phyloP scores from a whole-genome alignment of 192 early-diverging fungal genomes.

The Phlyctochytrium bullatum region DNA sequence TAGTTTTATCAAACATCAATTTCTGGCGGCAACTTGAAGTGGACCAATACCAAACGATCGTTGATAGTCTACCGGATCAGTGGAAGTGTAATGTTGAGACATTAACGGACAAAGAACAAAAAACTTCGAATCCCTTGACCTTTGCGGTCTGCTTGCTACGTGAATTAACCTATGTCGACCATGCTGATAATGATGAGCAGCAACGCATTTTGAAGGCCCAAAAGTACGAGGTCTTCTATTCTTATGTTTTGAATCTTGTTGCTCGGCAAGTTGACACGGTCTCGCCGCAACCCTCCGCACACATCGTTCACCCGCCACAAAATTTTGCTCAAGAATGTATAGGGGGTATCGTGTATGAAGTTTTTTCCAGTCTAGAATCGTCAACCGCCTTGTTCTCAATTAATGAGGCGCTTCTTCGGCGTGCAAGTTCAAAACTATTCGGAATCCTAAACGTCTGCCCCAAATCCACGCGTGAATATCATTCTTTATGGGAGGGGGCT shows the following conservation, averaged over 20 bases:
- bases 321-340: no score
- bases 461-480: slow-evolving; percentile 6
- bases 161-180: no score
- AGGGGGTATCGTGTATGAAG: not conserved
- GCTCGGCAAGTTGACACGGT: not conserved
- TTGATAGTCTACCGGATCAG: not conserved
- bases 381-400: not conserved
- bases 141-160: no score
- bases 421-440: slow-evolving; percentile 13
- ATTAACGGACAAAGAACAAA: not conserved
- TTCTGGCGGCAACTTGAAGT: no score
- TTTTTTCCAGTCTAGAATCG: slow-evolving; percentile 10
- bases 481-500: slow-evolving; percentile 20
- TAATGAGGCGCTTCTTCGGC: not conserved
- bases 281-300: not conserved
- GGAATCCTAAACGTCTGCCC: slow-evolving; percentile 18
- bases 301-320: not conserved
- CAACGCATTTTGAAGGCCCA: not conserved
- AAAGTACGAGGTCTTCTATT: slow-evolving; percentile 1
- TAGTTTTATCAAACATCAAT: no score
- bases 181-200: not conserved
- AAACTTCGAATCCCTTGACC: not conserved
- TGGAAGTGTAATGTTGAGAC: not conserved
- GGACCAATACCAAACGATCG: no score
- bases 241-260: slow-evolving; percentile 10